phyloP scores from a whole-genome alignment of 805 yeast species.

The Yamadazyma olivae region DNA sequence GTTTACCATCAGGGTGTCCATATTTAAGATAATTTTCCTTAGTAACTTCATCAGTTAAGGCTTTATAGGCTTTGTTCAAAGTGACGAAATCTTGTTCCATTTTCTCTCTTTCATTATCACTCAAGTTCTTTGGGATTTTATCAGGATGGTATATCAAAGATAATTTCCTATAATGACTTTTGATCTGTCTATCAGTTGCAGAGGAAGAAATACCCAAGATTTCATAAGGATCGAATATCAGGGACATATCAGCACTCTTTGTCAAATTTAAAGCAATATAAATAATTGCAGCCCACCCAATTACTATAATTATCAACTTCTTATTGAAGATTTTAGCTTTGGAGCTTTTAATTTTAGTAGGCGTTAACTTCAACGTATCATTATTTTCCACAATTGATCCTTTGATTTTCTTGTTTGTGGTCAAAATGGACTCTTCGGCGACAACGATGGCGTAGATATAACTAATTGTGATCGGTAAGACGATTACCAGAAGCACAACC shows the following conservation, averaged over 20 bases:
- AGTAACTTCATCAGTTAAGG: constrained; percentile 85
- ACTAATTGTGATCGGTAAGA: constrained; percentile 59
- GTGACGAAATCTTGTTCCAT: constrained; percentile 76
- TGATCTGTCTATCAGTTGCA: constrained; percentile 73
- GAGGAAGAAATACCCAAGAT: constrained; percentile 69
- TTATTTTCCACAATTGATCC: constrained; percentile 33
- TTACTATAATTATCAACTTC: constrained; percentile 26
- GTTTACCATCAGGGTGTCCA: constrained; percentile 99
- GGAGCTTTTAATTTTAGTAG: constrained; percentile 22
- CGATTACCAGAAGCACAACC: constrained; percentile 64
- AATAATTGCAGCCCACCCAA: constrained; percentile 64
- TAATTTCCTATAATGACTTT: constrained; percentile 78
- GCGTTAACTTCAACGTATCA: constrained; percentile 32
- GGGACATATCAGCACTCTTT: constrained; percentile 43
- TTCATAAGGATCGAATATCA: constrained; percentile 86
- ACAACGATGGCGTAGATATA: constrained; percentile 22
- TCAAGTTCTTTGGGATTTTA: constrained; percentile 65
- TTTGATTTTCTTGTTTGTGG: constrained; percentile 21
- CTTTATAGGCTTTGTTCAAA: constrained; percentile 89
- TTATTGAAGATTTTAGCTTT: constrained; percentile 32
- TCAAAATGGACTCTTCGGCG: constrained; percentile 12
- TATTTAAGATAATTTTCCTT: constrained; percentile 78
- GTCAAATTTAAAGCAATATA: constrained; percentile 34
- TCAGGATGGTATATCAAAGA: constrained; percentile 93
- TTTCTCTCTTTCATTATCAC: constrained; percentile 51